Evolutionary conservation across 441 rosid species (phyloP), one percentile per base, ranked within the genome.

Genomic region (Lepidium campestre): DNA sequence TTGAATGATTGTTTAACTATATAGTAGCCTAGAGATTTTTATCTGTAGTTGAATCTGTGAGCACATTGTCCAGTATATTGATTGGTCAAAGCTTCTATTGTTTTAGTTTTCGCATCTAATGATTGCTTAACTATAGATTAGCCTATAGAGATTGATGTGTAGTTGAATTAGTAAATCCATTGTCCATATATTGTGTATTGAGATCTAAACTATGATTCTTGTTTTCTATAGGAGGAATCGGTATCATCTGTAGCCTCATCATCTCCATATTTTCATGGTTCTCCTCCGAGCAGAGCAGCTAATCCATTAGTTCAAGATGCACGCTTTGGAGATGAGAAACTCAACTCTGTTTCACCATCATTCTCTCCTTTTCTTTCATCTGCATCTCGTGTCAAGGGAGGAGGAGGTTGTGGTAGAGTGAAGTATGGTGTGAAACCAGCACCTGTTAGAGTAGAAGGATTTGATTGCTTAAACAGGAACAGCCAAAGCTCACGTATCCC

Each of bases 401-500:
- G 57, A 44, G 70, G 78, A 46, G 75, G 72, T 47, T 73, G 76
- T 71, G 78, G 64, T 14, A 71, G 76, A 68, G 45, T 71, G 71
- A 76, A 81, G 59, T 76, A 61, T 61, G 85, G 75, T 57, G 14
- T 65, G 10, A 76, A 74, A 62, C 82, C 80, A 57, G 79, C 81
- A 17, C 57, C 75, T 44, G 81, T 78, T 71, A 81, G 82, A 57
- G 77, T 81, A 50, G 85, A 81, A 76, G 85, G 85, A 50, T 81
- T 81, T 56, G 77, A 81, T 66, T 78, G 82, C 71, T 77, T 81
- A 36, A 76, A 61, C 77, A 70, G 77, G 62, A 76, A 80, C 70
- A 57, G 68, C 54, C 79, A 70, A 19, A 75, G 64, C 77, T 78
- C 79, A 7, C 69, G 82, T 70, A 74, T 81, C 62, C 49, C 79